Percentiles rank a stretch among this genome's conserved stretches.
Conservation (phyloP, 1,139 yeast genomes). For the Magnusiomyces suaveolens region DNA sequence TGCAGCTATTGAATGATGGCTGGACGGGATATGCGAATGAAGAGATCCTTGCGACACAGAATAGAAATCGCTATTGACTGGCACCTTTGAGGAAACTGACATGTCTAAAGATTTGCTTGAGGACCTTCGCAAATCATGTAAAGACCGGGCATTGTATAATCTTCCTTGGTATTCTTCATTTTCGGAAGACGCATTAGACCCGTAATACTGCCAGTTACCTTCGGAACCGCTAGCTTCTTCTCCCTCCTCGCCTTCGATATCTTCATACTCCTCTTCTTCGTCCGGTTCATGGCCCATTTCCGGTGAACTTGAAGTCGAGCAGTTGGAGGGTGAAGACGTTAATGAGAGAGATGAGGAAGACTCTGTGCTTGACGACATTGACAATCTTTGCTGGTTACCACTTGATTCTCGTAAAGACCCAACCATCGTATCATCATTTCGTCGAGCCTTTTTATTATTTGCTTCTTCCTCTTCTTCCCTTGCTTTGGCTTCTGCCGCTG, state of each 20-base stretch:
- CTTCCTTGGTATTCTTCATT: background rate
- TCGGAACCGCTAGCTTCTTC: background rate
- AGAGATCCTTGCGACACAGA: background rate
- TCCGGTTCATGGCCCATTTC: background rate
- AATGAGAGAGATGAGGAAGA: background rate
- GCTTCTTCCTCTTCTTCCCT: background rate
- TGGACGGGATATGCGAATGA: background rate
- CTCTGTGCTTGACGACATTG: background rate
- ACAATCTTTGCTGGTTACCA: background rate
- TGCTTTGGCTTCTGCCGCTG: slow-evolving; percentile 1
- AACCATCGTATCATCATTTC: too few relatives aligned
- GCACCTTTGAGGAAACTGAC: background rate
- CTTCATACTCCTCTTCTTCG: background rate
- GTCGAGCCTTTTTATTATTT: background rate
- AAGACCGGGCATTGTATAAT: background rate
- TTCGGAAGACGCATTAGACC: background rate
- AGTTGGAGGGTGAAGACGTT: background rate
- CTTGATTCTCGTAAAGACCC: too few relatives aligned
- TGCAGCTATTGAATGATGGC: too few relatives aligned
- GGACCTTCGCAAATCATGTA: background rate
- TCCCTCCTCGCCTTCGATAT: background rate
- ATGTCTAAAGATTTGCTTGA: background rate
- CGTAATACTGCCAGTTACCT: background rate
- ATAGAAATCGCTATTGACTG: background rate
- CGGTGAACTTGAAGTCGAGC: background rate